Evolutionary conservation across 2,329 filamentous ascomycete species (phyloP).

Genomic region (Aspergillus sp.): DNA sequence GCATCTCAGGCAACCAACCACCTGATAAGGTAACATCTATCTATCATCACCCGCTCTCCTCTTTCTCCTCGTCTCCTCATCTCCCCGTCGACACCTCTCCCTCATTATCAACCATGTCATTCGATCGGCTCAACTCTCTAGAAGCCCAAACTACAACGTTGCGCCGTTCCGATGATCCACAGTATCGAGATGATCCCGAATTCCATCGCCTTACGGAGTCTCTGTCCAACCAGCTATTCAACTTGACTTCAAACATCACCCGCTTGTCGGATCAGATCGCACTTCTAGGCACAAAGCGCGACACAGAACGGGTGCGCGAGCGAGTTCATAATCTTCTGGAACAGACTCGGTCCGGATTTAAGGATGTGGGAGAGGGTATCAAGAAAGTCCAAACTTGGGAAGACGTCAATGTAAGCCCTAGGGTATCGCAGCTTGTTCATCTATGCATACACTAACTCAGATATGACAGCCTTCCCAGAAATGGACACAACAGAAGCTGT

Average conservation of each 20-base stretch:
- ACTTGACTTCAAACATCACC: constrained; percentile 81
- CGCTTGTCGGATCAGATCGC: constrained; percentile 80
- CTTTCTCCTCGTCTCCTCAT: constrained; percentile 5
- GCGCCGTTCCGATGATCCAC: constrained; percentile 66
- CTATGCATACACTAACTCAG: constrained; percentile 11
- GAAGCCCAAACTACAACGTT: constrained; percentile 73
- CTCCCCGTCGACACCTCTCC: constrained; percentile 5
- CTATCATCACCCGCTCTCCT: constrained; percentile 8
- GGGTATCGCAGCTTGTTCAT: neutral
- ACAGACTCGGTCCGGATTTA: constrained; percentile 82
- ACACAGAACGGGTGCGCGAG: constrained; percentile 87
- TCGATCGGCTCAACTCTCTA: constrained; percentile 78
- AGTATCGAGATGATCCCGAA: constrained; percentile 87
- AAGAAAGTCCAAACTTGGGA: constrained; percentile 89
- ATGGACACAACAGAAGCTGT: constrained; percentile 93
- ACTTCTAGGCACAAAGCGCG: constrained; percentile 82
- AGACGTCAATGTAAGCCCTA: constrained; percentile 68
- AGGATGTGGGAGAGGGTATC: constrained; percentile 86
- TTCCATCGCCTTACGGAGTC: constrained; percentile 80
- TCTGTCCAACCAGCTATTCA: constrained; percentile 85
- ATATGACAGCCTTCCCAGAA: constrained; percentile 76
- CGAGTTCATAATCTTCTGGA: constrained; percentile 83
- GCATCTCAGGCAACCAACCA: constrained; percentile 22
- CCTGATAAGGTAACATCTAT: constrained; percentile 6
- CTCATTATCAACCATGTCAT: constrained; percentile 66